These are phyloP conservation scores for Coemansia sp. DNA, from an alignment of 192 early-diverging fungal genomes.

Conservation along the genomic window DNA sequence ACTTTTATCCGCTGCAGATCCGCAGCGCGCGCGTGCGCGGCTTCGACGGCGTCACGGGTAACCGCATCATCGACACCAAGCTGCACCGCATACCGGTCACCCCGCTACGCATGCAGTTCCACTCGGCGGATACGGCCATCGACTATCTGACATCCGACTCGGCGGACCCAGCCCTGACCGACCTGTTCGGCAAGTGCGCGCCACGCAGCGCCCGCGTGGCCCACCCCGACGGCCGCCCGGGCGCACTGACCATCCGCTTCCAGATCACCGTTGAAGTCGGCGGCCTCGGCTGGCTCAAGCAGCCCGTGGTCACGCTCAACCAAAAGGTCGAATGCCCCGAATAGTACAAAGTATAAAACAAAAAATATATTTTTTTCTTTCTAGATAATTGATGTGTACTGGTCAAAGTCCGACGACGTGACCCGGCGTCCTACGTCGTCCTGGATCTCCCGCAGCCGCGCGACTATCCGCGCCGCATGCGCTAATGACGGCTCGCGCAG, in stretches of 20 bases:
- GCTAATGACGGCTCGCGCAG: conserved; percentile 2
- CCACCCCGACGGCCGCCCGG: conserved; percentile 3
- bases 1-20: conserved; percentile 49
- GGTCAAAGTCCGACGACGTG: conserved; percentile 8
- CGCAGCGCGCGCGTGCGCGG: conserved; percentile 16
- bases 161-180: conserved; percentile 37
- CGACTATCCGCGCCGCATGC: conserved; percentile 30
- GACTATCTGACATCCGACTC: conserved; percentile 41
- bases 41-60: conserved; percentile 38
- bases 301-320: conserved; percentile 48
- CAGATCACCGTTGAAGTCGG: conserved; percentile 37
- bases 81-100: conserved; percentile 8
- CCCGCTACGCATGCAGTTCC: conserved; percentile 32
- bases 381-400: conserved; percentile 18
- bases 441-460: conserved; percentile 36
- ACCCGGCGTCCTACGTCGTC: conserved; percentile 17
- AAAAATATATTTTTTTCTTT: conserved; percentile 1
- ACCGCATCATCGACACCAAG: conserved; percentile 32
- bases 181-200: conserved; percentile 47
- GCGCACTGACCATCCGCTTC: conserved; percentile 37
- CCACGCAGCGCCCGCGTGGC: conserved; percentile 6
- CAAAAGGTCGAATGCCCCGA: conserved; percentile 46
- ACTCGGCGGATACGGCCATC: conserved; percentile 10
- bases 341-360: conserved; percentile 9
- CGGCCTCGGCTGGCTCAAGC: conserved; percentile 37